Conservation (phyloP, 805 yeast genomes). For the Zygotorulaspora danielsina region DNA sequence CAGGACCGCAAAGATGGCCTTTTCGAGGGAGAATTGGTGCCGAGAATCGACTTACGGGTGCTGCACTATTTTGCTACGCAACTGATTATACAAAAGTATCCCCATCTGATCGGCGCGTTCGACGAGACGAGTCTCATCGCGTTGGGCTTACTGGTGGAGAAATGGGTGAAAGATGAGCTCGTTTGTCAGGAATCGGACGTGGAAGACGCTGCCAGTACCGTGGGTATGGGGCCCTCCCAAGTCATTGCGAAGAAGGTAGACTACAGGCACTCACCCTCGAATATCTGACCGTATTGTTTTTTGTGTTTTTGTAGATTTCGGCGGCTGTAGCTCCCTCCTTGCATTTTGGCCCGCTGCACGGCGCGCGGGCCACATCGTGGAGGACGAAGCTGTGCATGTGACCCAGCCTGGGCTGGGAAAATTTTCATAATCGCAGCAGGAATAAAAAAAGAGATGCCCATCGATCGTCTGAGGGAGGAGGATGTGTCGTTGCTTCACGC, state of each 20-base stretch:
- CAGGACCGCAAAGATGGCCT: constrained; percentile 25
- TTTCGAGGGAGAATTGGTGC: constrained; percentile 29
- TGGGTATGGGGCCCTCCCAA: constrained; percentile 22
- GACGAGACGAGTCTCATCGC: constrained; percentile 39
- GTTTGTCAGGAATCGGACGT: constrained; percentile 8
- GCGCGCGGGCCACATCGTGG: constrained; percentile 1
- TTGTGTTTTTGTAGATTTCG: neutral
- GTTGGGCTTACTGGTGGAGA: constrained; percentile 37
- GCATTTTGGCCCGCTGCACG: too few species aligned
- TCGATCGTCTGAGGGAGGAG: too few species aligned
- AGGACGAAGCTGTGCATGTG: too few species aligned
- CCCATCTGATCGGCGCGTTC: constrained; percentile 26
- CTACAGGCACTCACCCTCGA: constrained; percentile 28
- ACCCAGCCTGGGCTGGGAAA: neutral
- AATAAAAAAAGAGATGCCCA: neutral
- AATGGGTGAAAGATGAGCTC: constrained; percentile 37
- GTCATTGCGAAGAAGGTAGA: constrained; percentile 23
- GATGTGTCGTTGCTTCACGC: too few species aligned
- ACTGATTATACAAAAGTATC: constrained; percentile 29
- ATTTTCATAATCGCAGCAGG: too few species aligned
- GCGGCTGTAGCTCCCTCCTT: neutral
- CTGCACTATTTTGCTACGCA: constrained; percentile 38
- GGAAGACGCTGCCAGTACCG: constrained; percentile 3
- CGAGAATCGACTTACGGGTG: constrained; percentile 33
- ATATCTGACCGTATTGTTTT: constrained; percentile 19